Evolutionary conservation across 2,329 filamentous ascomycete species (phyloP), one percentile per base, ranked within the genome.

Genomic region (Chrysoporthe puriensis): DNA sequence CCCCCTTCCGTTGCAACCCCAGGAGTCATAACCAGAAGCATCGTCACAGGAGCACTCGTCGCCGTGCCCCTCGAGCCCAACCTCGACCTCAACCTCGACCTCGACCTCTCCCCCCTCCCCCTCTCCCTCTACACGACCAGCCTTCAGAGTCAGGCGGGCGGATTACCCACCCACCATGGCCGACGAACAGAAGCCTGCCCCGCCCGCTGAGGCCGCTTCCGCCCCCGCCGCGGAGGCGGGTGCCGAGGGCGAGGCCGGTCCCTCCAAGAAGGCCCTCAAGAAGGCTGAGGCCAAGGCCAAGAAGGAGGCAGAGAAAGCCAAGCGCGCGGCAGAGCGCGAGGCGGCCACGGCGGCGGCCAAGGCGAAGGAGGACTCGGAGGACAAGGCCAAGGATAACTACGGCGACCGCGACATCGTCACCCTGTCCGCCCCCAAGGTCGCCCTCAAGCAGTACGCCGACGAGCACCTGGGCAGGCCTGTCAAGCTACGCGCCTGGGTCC

Each of bases 211-310:
- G 60, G 54, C 64, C 61, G 80, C 79, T 66, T 82, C 81, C 66
- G 80, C 81, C 16, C 82, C 86, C 54, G 92, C 90, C 70, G 94
- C 96, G 82, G 94, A 90, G 79, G 96, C 96, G 82, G 91, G 91
- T 73, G 86, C 86, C 69, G 96, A 96, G 82, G 92, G 78, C 58
- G 81, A 79, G 66, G 82, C 81, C 64, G 81, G 81, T 16, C 83
- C 86, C 54, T 93, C 90, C 70, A 94, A 96, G 82, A 94, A 90
- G 80, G 93, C 89, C 18, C 82, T 91, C 71, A 96, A 96, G 83
- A 97, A 96, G 83, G 90, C 91, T 58, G 91, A 91, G 74, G 86
- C 86, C 70, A 96, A 96, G 82, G 92, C 94, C 40, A 94, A 94
- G 82, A 94, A 95, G 78, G 94, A 96, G 80, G 92, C 91, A 14